Evolutionary conservation across 208 protist species (phyloP), one percentile per base, ranked within the genome.

Genomic region (Leishmania martiniquensis): DNA sequence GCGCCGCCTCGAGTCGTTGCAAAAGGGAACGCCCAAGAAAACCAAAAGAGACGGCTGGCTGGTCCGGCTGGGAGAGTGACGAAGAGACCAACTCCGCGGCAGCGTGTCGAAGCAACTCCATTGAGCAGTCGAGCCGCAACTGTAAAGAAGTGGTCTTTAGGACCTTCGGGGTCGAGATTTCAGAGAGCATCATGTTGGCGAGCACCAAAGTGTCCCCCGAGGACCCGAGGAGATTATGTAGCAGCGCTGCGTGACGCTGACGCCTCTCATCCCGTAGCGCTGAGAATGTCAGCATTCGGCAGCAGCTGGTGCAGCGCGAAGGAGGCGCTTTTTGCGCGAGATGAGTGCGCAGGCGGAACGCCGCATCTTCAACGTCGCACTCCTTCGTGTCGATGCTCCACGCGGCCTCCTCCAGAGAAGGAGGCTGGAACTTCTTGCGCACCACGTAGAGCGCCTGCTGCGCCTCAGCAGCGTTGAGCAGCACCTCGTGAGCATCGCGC

Each of bases 371-470:
- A 12, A 34, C 25, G 13, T 51, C 66, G 29, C 65, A 47, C n/a
- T n/a, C 25, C 12, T 29, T 76, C 15, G 75, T 84, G 62, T 84
- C 80, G 0, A 84, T 75, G 75, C 75, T 55, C 80, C 80, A 84
- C 63, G 63, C 76, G 13, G 32, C 44, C 70, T 93, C 90, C 72
- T 80, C 73, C 42, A 60, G 52, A 4, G 73, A 52, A 22, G 88
- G 77, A n/a, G 90, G 83, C 49, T 82, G 80, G 83, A 94, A 93
- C 55, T 83, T 87, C 49, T 82, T 88, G 20, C 75, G 67, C 70
- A 96, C 85, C n/a, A 62, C 76, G 70, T 93, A 94, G 32, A 95
- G 72, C n/a, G 89, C 93, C 49, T 84, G 83, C 77, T 97, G 91
- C 1, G 89, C 91, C 69, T 93, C 85, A 2, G 79, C 83, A 9